phyloP scores from a whole-genome alignment of 805 yeast species.

The Wickerhamiella sergipiensis region DNA sequence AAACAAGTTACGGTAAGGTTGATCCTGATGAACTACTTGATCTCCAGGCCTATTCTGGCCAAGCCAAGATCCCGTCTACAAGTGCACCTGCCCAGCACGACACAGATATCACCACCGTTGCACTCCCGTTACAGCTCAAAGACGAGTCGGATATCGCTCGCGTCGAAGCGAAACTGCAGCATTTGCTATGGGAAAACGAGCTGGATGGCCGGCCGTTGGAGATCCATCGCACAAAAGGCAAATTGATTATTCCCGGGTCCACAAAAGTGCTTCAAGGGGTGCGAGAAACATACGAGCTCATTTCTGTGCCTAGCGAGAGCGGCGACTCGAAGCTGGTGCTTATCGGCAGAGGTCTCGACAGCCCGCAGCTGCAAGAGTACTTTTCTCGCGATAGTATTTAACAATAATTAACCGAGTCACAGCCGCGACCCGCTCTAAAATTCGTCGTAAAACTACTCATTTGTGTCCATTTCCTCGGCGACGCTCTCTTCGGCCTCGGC shows the following conservation, averaged over 20 bases:
- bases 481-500: neutral
- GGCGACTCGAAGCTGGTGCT: slow-evolving; percentile 47
- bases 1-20: slow-evolving; percentile 64
- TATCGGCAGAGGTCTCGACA: slow-evolving; percentile 52
- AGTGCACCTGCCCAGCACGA: slow-evolving; percentile 9
- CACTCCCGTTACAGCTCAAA: slow-evolving; percentile 34
- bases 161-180: slow-evolving; percentile 54
- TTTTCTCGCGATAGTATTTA: neutral
- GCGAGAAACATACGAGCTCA: slow-evolving; percentile 76
- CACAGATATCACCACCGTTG: slow-evolving; percentile 35
- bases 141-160: slow-evolving; percentile 27
- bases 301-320: slow-evolving; percentile 30
- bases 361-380: neutral
- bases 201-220: slow-evolving; percentile 38
- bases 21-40: slow-evolving; percentile 55
- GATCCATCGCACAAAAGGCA: slow-evolving; percentile 73
- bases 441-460: neutral
- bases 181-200: slow-evolving; percentile 58
- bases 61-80: slow-evolving; percentile 10
- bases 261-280: slow-evolving; percentile 75
- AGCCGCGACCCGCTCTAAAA: no score
- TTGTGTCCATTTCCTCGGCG: neutral
- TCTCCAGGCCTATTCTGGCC: slow-evolving; percentile 49
- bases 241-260: slow-evolving; percentile 33
- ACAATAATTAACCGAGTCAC: neutral